Evolutionary conservation across 2,329 filamentous ascomycete species (phyloP).

Genomic region (Tricladium varicosporioides): DNA sequence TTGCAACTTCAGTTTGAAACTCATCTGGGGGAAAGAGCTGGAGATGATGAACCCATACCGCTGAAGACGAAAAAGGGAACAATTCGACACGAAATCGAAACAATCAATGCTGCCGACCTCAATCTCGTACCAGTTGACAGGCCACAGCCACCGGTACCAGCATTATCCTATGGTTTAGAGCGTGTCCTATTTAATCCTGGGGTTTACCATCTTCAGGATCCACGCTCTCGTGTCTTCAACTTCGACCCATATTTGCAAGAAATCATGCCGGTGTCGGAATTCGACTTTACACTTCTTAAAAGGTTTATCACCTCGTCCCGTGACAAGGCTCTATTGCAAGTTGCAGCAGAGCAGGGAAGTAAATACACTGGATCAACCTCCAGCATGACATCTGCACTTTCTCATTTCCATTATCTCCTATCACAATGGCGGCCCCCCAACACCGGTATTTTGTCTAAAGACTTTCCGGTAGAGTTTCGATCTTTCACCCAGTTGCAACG

Average conservation of each 20-base stretch:
- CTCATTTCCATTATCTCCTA: conserved; percentile 90
- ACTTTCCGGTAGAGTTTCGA: conserved; percentile 58
- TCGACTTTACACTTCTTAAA: conserved; percentile 85
- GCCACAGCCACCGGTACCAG: conserved; percentile 30
- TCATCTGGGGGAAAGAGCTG: neutral
- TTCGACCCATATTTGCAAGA: conserved; percentile 92
- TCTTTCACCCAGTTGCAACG: conserved; percentile 72
- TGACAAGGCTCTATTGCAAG: conserved; percentile 67
- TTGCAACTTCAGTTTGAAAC: conserved; percentile 2
- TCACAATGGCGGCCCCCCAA: conserved; percentile 79
- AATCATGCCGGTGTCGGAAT: conserved; percentile 91
- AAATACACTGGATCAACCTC: conserved; percentile 95
- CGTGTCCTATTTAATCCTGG: conserved; percentile 90
- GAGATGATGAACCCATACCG: too few relatives aligned
- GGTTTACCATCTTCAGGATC: conserved; percentile 88
- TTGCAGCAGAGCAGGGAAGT: conserved; percentile 64
- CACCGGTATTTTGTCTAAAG: conserved; percentile 61
- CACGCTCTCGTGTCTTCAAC: conserved; percentile 84
- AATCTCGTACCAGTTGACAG: conserved; percentile 29
- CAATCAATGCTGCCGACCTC: conserved; percentile 26
- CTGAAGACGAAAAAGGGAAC: conserved; percentile 2
- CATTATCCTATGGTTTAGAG: conserved; percentile 34
- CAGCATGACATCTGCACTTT: conserved; percentile 85
- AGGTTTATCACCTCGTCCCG: conserved; percentile 90
- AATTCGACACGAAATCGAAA: conserved; percentile 26